A percentile compares a stretch with the other conserved stretches of the same genome.
These are phyloP conservation scores for Chrysanthemum seticuspe DNA, from an alignment of 129 eudicot species.

Conservation along the genomic window DNA sequence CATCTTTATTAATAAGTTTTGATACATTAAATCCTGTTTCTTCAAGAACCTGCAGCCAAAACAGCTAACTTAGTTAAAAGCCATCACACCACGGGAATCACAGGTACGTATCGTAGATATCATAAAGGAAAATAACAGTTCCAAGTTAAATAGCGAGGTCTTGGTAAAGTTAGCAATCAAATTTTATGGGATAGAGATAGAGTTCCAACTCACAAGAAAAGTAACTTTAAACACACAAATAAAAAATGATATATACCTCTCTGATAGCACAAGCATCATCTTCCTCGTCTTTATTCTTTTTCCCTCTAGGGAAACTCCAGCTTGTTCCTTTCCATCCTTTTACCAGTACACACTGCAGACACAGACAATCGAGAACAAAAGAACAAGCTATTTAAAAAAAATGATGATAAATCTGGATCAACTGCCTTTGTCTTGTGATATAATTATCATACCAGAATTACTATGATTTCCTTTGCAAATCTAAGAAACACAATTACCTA, in stretches of 20 bases:
- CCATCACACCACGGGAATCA: too few species aligned
- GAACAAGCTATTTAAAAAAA: neutral
- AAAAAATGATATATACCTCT: slow-evolving; percentile 53
- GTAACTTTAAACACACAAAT: neutral
- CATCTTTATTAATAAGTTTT: slow-evolving; percentile 81
- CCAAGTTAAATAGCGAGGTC: too few species aligned
- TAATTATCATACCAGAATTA: neutral
- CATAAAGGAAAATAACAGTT: too few species aligned
- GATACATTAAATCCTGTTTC: slow-evolving; percentile 97
- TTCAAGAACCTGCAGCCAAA: slow-evolving; percentile 82
- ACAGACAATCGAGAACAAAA: neutral
- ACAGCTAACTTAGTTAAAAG: neutral
- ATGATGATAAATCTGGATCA: neutral
- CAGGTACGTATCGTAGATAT: too few species aligned
- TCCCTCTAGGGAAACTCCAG: slow-evolving; percentile 98
- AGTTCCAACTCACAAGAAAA: neutral
- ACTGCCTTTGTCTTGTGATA: neutral
- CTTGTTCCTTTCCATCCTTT: slow-evolving; percentile 99
- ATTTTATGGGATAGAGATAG: too few species aligned
- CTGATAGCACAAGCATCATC: slow-evolving; percentile 95
- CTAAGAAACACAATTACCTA: neutral
- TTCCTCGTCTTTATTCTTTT: slow-evolving; percentile 97
- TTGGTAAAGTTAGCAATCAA: too few species aligned
- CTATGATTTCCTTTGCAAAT: neutral
- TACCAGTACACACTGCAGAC: slow-evolving; percentile 84